A percentile compares a stretch with the other conserved stretches of the same genome.
Conservation (phyloP, 2,329 filamentous ascomycete genomes). For the Dothistroma septosporum region DNA sequence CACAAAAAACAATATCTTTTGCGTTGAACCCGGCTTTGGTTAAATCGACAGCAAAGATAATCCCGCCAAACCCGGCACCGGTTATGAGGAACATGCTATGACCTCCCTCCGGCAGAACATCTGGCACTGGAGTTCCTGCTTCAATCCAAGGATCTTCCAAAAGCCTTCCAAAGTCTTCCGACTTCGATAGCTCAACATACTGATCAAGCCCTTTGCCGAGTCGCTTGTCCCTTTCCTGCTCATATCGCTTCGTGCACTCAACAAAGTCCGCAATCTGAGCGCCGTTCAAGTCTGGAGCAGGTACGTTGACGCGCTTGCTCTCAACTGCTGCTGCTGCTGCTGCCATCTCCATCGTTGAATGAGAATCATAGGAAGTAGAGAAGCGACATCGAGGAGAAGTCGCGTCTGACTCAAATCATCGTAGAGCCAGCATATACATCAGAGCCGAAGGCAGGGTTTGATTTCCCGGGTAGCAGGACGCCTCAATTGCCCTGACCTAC, state of each 20-base stretch:
- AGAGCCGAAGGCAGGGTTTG: background rate
- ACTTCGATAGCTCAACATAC: constrained; percentile 29
- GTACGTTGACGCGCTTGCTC: constrained; percentile 9
- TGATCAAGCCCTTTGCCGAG: constrained; percentile 20
- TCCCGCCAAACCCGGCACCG: constrained; percentile 45
- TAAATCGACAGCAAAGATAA: constrained; percentile 41
- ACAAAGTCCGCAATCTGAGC: constrained; percentile 12
- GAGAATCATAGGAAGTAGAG: background rate
- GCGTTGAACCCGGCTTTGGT: constrained; percentile 37
- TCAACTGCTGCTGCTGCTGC: background rate
- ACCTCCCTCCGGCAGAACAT: constrained; percentile 16
- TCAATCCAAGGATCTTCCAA: constrained; percentile 32
- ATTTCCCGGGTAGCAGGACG: no score
- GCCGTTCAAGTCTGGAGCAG: constrained; percentile 19
- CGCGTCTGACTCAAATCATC: background rate
- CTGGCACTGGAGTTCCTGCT: constrained; percentile 16
- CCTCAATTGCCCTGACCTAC: background rate
- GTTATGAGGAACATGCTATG: constrained; percentile 33
- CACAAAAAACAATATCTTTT: constrained; percentile 40
- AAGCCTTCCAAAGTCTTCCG: constrained; percentile 24
- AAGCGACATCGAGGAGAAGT: background rate
- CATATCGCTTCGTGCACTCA: constrained; percentile 23
- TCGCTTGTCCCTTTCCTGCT: constrained; percentile 28
- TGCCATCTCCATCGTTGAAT: constrained; percentile 1
- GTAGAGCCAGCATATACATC: background rate